These are phyloP conservation scores for Rutstroemia sp. DNA, from an alignment of 2,329 filamentous ascomycete genomes.

Conservation along the genomic window DNA sequence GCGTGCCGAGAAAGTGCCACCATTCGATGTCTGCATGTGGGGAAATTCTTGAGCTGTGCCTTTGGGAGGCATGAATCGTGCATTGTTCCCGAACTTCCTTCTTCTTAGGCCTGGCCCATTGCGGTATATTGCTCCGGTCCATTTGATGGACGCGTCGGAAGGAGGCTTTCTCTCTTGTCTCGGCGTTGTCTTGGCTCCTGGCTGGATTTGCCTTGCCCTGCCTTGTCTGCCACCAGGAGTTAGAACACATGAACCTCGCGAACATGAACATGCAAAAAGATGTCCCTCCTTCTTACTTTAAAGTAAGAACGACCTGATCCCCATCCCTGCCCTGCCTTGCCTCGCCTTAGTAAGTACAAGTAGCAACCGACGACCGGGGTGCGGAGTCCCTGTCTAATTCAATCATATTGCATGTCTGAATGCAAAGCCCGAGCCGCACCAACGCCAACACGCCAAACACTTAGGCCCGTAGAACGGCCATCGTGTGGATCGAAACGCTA, in stretches of 20 bases:
- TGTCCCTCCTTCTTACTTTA: too few relatives aligned
- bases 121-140: too few relatives aligned
- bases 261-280: too few relatives aligned
- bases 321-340: neutral
- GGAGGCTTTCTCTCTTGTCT: neutral
- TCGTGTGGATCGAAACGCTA: constrained; percentile 3
- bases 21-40: neutral
- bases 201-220: too few relatives aligned
- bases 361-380: neutral
- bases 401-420: constrained; percentile 3
- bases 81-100: too few relatives aligned
- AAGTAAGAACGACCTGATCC: neutral
- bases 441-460: constrained; percentile 4
- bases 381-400: neutral
- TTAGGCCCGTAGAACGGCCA: neutral
- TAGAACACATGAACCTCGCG: too few relatives aligned
- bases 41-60: neutral
- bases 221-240: too few relatives aligned
- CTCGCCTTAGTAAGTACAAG: neutral
- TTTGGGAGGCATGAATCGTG: too few relatives aligned
- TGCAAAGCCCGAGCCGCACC: constrained; percentile 6
- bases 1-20: constrained; percentile 3
- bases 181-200: too few relatives aligned
- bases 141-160: too few relatives aligned
- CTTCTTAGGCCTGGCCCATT: too few relatives aligned